A percentile compares a stretch with the other conserved stretches of the same genome.
phyloP scores from a whole-genome alignment of 805 yeast species.

The Nakazawaea sp. region DNA sequence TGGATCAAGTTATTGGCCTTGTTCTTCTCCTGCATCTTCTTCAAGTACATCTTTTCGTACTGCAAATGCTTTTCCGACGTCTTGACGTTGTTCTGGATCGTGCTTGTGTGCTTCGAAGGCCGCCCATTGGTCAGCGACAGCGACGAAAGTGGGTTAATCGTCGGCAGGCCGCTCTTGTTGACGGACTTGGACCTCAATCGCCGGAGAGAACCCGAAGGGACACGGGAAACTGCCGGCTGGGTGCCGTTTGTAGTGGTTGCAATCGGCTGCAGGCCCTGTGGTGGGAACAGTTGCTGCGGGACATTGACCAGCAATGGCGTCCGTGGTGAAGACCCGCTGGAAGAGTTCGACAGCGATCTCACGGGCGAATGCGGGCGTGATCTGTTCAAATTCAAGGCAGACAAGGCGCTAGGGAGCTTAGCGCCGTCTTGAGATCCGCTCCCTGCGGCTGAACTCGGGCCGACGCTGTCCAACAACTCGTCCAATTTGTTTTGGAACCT shows the following conservation, averaged over 20 bases:
- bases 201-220: conserved; percentile 8
- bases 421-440: no score
- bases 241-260: conserved; percentile 4
- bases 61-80: conserved; percentile 37
- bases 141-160: conserved; percentile 15
- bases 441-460: not conserved
- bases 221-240: conserved; percentile 9
- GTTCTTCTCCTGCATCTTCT: conserved; percentile 34
- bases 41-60: conserved; percentile 46
- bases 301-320: not conserved
- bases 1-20: conserved; percentile 11
- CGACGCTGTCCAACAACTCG: no score
- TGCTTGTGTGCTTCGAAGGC: conserved; percentile 18
- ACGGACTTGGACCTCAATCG: conserved; percentile 9
- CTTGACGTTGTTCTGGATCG: conserved; percentile 23
- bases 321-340: conserved; percentile 9
- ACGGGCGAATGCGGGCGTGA: conserved; percentile 9
- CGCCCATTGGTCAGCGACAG: conserved; percentile 7
- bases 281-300: not conserved
- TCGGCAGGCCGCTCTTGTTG: conserved; percentile 1
- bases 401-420: no score
- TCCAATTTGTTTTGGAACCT: no score
- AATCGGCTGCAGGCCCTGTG: no score
- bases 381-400: conserved; percentile 4
- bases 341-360: conserved; percentile 6